Conservation (phyloP, 2,329 filamentous ascomycete species). For the Beauveria rudraprayagi region DNA sequence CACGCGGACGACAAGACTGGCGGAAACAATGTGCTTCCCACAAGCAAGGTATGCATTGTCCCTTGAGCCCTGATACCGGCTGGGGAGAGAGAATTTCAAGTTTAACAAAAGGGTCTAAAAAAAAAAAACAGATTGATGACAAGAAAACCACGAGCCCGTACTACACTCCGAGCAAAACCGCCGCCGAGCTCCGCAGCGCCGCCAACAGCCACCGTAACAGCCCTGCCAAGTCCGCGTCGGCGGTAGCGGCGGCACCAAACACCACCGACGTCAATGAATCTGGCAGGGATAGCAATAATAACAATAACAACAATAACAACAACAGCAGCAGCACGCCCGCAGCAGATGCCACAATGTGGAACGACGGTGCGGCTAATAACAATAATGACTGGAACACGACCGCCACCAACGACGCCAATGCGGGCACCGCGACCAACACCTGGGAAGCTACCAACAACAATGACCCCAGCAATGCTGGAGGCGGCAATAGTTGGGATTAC, state of each 20-base stretch:
- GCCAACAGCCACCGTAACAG: conserved; percentile 12
- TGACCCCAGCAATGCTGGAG: conserved; percentile 1
- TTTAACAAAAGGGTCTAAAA: neutral
- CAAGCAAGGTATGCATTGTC: conserved; percentile 10
- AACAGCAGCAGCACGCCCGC: neutral
- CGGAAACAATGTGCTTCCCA: neutral
- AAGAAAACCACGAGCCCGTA: conserved; percentile 11
- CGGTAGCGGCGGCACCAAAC: conserved; percentile 1
- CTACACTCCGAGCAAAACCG: conserved; percentile 12
- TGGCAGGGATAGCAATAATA: neutral
- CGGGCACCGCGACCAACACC: neutral
- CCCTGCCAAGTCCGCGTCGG: neutral
- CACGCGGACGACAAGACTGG: conserved; percentile 6
- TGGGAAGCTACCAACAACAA: neutral
- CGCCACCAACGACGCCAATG: neutral
- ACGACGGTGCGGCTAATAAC: neutral
- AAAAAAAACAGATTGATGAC: neutral
- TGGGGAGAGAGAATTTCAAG: too few relatives aligned
- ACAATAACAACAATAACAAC: neutral
- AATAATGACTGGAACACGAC: neutral
- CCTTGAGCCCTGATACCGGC: too few relatives aligned
- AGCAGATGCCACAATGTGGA: neutral
- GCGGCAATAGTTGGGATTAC: neutral
- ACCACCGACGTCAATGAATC: neutral
- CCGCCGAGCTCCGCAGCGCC: conserved; percentile 2